Base-by-base conservation (phyloP, 345 rosid species). In the Aquilaria sinensis region DNA sequence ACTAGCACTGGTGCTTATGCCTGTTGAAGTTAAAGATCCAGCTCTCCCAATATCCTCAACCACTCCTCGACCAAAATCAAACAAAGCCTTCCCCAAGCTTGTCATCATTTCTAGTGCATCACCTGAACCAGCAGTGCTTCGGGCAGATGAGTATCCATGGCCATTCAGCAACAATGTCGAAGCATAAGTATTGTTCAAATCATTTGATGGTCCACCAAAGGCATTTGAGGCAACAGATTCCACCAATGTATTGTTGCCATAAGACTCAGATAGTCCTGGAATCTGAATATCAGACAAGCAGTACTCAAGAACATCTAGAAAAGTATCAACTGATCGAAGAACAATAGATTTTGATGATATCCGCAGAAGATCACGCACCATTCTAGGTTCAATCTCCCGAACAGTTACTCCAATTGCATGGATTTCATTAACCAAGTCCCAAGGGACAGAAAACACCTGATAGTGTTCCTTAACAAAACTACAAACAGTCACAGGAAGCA, bases 51-150 rank as follows among this genome's bases (percentile, higher is more conserved):
- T 92, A 76, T 89, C 98, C 72, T 92, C 96, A 67, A 92, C 96
- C 75, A 89, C 92, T 65, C 72, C 92, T 53, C 92, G 80, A 47
- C 98, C 95, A 75, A 92, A 87, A 76, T 92, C 98, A 85, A 87
- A 78, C 69, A 92, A 80, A 67, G 90, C 96, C 77, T 73, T 92
- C 34, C 96, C 96, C 69, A 92, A 73, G 77, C 92, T 89, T 66
- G 96, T 82, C 83, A 92, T 71, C 89, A 92, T 81, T 81, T 89
- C 98, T 73, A 92, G 83, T 47, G 98, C 95, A 85, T 92, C 96
- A 73, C 96, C 89, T 23, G 96, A 92, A 74, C 87, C 76, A 50
- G 68, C 78, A 57, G 82, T 72, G 74, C 66, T 72, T 52, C 80
- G 89, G 67, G 78, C 58, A 58, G 73, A 66, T 30, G 64, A 69